These are phyloP conservation scores for Eucalyptus cloeziana DNA, from an alignment of 345 rosid genomes.

Conservation along the genomic window DNA sequence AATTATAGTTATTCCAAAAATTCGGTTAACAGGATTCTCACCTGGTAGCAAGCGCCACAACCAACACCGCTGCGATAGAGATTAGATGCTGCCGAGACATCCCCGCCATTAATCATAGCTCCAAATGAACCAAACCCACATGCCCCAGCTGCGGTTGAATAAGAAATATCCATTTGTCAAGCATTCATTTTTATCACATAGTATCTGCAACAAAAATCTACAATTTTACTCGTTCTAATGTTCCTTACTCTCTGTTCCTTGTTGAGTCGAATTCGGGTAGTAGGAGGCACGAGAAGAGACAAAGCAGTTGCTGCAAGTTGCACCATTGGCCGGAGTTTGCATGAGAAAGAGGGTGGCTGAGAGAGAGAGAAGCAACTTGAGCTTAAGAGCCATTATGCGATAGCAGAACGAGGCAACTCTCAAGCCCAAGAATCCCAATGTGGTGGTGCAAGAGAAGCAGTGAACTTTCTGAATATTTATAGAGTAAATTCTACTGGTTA, in stretches of 20 bases:
- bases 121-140: conserved; percentile 69
- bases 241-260: conserved; percentile 47
- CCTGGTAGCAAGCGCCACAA: conserved; percentile 83
- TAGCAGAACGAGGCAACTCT: not conserved
- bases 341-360: conserved; percentile 2
- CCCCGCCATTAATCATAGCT: conserved; percentile 50
- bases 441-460: conserved; percentile 6
- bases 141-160: conserved; percentile 31
- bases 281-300: conserved; percentile 37
- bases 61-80: conserved; percentile 58
- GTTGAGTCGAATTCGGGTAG: conserved; percentile 39
- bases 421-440: not conserved
- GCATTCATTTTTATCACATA: too few species aligned
- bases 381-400: conserved; percentile 20
- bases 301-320: conserved; percentile 38
- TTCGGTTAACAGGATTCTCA: not conserved
- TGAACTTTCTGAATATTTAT: conserved; percentile 25
- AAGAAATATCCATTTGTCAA: not conserved
- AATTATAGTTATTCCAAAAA: not conserved
- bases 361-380: conserved; percentile 4
- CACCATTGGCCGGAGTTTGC: conserved; percentile 20
- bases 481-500: not conserved
- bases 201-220: not conserved
- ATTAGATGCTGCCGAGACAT: conserved; percentile 53
- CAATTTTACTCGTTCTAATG: not conserved